These are phyloP conservation scores for Xylaria sp. DNA, from an alignment of 2,329 filamentous ascomycete genomes.

Conservation along the genomic window DNA sequence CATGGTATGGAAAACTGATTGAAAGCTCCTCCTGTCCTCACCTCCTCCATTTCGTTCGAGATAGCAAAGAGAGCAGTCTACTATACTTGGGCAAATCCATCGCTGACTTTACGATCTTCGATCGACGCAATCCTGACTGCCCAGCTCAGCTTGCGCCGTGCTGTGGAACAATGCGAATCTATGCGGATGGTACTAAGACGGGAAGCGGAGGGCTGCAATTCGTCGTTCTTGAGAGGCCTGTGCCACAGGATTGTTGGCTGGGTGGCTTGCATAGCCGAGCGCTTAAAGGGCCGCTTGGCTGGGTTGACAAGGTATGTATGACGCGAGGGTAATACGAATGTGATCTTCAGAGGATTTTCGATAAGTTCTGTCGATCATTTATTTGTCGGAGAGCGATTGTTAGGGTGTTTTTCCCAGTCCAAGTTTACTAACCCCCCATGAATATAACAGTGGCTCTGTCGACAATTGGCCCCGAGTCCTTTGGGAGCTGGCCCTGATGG, in stretches of 20 bases:
- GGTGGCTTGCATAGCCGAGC: conserved; percentile 35
- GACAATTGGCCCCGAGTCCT: conserved; percentile 1
- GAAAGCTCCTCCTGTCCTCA: not conserved
- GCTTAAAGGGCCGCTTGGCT: conserved; percentile 25
- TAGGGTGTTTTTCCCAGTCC: not conserved
- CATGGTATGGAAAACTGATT: not conserved
- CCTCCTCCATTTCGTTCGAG: not conserved
- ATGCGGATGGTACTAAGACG: not conserved
- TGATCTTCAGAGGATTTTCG: conserved; percentile 27
- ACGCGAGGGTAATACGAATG: conserved; percentile 25
- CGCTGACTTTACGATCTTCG: not conserved
- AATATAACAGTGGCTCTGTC: conserved; percentile 14
- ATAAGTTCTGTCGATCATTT: conserved; percentile 29
- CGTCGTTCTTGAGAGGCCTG: conserved; percentile 5
- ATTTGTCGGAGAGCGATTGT: conserved; percentile 6
- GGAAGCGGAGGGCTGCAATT: not conserved
- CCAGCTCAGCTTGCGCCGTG: conserved; percentile 9
- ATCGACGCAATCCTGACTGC: conserved; percentile 11
- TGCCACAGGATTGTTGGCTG: not conserved
- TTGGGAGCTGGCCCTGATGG: conserved; percentile 1
- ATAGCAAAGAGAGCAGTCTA: not conserved
- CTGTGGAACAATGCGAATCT: conserved; percentile 1
- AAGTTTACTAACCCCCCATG: not conserved
- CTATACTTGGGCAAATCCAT: not conserved
- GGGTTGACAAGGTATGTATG: not conserved